Base-by-base conservation (phyloP, 2,329 filamentous ascomycete genomes). In the Pseudonectria foliicola region DNA sequence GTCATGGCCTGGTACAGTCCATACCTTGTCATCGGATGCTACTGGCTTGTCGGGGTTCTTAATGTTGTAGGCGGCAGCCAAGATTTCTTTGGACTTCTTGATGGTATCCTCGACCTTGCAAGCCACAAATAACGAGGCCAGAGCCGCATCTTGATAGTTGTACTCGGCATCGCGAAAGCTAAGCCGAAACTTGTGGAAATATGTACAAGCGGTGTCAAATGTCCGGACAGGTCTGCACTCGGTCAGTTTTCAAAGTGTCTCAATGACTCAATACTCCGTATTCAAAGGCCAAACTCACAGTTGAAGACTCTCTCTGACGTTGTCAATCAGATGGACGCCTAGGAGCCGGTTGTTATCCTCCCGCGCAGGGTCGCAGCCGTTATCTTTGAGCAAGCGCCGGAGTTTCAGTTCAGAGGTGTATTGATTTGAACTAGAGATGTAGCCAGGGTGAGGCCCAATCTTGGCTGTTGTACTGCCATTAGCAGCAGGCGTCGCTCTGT, bases 41-140 rank as follows among this genome's bases (percentile, higher is more conserved):
- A 59, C 83, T 61, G 61, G 87, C 72, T 60, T 84, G 58, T 63
- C 81, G 47, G 52, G 75, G 55, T 62, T 75, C 62, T 88, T 92
- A 25, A 94, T 66, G 54, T 95, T 95, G 62, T 90, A 87, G 15
- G 86, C 82, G 1, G 89, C 88, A 39, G 87, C 93, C 12, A 96
- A 70, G 42, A 98, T 93, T 44, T 98, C 92, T 38, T 77, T 80
- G 4, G 87, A 94, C 67, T 96, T 96, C 65, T 98, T 98, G 47
- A 95, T 75, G 1, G 92, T 98, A 60, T 98, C 92, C 61, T 98
- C 92, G 29, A 93, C 88, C 66, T 98, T 98, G 70, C 90, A 96
- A 3, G 89, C 89, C 3, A 89, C 85, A 54, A 96, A 90, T 7
- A 98, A 68, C 15, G 87, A 83, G 1, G 92, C 87, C 6, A 92